Evolutionary conservation across 2,329 filamentous ascomycete genomes (phyloP).

Genomic region (Epichloe sibirici): DNA sequence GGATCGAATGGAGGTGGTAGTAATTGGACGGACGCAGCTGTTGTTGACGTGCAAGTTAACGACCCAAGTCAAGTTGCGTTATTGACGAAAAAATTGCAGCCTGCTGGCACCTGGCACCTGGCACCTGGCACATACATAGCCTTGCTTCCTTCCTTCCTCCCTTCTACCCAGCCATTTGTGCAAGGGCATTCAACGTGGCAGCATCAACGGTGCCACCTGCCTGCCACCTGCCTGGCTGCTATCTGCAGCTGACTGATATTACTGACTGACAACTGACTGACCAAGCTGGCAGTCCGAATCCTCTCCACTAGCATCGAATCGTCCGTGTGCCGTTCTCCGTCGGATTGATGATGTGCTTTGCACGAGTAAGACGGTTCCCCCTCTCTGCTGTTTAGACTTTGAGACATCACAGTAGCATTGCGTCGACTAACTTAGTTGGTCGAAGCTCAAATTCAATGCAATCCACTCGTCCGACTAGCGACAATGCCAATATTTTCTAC

Average conservation of each 20-base stretch:
- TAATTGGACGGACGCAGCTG: too few species aligned
- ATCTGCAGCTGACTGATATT: not conserved
- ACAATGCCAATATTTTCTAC: not conserved
- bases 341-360: not conserved
- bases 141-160: not conserved
- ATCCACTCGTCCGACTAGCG: not conserved
- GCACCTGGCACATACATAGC: not conserved
- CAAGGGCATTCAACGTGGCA: not conserved
- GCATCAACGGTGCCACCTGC: not conserved
- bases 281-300: not conserved
- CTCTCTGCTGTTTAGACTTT: not conserved
- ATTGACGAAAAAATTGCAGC: not conserved
- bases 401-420: not conserved
- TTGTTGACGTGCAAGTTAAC: too few species aligned
- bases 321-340: not conserved
- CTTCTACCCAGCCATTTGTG: slow-evolving; percentile 1
- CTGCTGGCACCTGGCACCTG: not conserved
- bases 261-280: not conserved
- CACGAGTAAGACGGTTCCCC: slow-evolving; percentile 1
- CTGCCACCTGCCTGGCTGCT: not conserved
- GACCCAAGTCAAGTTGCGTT: too few species aligned
- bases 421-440: not conserved
- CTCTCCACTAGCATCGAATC: not conserved
- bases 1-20: too few species aligned
- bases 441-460: not conserved